Conservation (phyloP, 495 filamentous ascomycete genomes). For the Aspergillus sclerotiicarbonarius region DNA sequence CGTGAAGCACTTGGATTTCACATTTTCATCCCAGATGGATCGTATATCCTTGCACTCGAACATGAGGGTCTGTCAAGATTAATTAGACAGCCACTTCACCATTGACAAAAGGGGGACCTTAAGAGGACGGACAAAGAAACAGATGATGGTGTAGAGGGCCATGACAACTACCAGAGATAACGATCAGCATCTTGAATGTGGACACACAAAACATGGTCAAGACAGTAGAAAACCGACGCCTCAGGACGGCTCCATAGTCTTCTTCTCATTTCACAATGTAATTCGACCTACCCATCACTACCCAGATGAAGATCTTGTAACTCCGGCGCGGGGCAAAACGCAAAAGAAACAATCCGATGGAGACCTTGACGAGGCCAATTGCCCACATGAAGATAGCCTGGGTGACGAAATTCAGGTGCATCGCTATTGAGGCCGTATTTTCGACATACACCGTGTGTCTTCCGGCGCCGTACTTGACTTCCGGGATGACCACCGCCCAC, state of each 20-base stretch:
- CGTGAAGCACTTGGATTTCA: constrained; percentile 36
- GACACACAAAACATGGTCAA: no score
- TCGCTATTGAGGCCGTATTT: constrained; percentile 28
- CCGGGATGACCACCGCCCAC: constrained; percentile 31
- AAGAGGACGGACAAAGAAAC: constrained; percentile 22
- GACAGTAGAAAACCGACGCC: no score
- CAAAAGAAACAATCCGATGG: constrained; percentile 46
- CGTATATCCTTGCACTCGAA: constrained; percentile 26
- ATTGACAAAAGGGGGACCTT: no score
- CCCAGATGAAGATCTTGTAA: constrained; percentile 37
- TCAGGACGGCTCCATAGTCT: no score
- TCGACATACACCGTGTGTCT: constrained; percentile 33
- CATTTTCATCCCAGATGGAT: constrained; percentile 33
- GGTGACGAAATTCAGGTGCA: constrained; percentile 45
- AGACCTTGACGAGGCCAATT: constrained; percentile 45
- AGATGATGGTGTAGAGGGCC: constrained; percentile 36
- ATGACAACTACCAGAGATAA: constrained; percentile 32
- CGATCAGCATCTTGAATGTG: no score
- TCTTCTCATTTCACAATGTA: no score
- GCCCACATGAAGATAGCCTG: constrained; percentile 41
- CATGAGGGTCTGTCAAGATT: constrained; percentile 17
- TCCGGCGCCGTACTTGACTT: constrained; percentile 42
- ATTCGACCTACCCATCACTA: constrained; percentile 20
- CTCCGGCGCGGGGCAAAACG: constrained; percentile 32
- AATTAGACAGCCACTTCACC: no score